Evolutionary conservation across 2,329 filamentous ascomycete species (phyloP).

Genomic region (Fusarium fujikuroi): DNA sequence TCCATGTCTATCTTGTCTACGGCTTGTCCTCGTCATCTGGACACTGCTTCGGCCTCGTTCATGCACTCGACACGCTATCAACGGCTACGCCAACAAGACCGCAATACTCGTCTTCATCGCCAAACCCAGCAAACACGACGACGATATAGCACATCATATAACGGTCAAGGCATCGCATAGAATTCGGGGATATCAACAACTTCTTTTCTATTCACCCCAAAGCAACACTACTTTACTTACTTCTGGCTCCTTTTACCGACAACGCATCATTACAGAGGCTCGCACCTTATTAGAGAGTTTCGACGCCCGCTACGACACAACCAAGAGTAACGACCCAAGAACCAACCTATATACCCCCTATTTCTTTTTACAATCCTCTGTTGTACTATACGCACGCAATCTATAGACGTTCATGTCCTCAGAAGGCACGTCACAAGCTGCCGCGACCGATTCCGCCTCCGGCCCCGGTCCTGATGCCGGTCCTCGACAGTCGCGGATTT

Average conservation of each 20-base stretch:
- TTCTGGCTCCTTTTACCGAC: background rate
- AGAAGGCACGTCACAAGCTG: slow-evolving; percentile 23
- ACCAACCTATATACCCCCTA: background rate
- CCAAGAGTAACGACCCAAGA: slow-evolving; percentile 1
- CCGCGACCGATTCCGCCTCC: slow-evolving; percentile 23
- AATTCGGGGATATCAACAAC: background rate
- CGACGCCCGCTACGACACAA: slow-evolving; percentile 21
- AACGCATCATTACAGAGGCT: slow-evolving; percentile 15
- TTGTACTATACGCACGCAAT: background rate
- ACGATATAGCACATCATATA: slow-evolving; percentile 4
- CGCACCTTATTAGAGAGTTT: slow-evolving; percentile 42
- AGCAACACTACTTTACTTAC: slow-evolving; percentile 1
- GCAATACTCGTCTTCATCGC: slow-evolving; percentile 14
- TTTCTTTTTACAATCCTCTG: background rate
- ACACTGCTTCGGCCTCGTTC: slow-evolving; percentile 20
- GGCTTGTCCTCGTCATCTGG: slow-evolving; percentile 28
- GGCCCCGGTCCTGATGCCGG: slow-evolving; percentile 29
- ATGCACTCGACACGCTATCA: slow-evolving; percentile 37
- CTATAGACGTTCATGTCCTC: slow-evolving; percentile 38
- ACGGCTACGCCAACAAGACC: slow-evolving; percentile 32
- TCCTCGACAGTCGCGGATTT: slow-evolving; percentile 1
- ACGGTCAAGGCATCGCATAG: slow-evolving; percentile 5
- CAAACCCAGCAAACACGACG: background rate
- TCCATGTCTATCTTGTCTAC: slow-evolving; percentile 36
- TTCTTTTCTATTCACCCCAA: background rate